These are phyloP conservation scores for Cyberlindnera lachancei DNA, from an alignment of 805 yeast species.

Conservation along the genomic window DNA sequence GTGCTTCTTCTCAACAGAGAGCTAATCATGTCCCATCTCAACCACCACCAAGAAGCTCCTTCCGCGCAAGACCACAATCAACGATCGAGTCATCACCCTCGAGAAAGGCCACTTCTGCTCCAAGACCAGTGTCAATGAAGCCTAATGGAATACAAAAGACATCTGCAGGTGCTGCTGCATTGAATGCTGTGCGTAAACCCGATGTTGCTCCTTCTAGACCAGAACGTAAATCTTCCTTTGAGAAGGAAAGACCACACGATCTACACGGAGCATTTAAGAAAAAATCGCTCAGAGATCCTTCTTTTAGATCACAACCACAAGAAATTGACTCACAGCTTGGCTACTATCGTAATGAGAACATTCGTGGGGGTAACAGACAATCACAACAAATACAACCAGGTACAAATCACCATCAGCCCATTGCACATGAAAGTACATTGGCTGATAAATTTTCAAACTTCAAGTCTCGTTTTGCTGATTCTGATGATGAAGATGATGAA, in stretches of 20 bases:
- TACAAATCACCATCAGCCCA: not conserved
- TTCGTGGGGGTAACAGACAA: conserved; percentile 8
- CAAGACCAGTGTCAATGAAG: not conserved
- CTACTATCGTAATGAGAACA: conserved; percentile 21
- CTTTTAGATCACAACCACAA: conserved; percentile 10
- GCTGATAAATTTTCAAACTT: conserved; percentile 21
- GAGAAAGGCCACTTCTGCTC: too few relatives aligned
- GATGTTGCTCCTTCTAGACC: conserved; percentile 23
- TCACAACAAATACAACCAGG: conserved; percentile 8
- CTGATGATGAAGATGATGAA: conserved; percentile 50
- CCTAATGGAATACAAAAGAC: conserved; percentile 5
- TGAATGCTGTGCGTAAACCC: conserved; percentile 45
- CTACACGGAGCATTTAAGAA: conserved; percentile 31
- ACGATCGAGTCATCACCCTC: too few relatives aligned
- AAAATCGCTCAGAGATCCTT: conserved; percentile 28
- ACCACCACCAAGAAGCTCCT: not conserved
- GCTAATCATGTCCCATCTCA: not conserved
- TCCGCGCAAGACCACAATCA: not conserved
- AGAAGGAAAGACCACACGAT: conserved; percentile 32
- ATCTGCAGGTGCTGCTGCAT: conserved; percentile 22
- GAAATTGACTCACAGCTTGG: conserved; percentile 19
- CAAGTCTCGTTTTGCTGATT: conserved; percentile 54
- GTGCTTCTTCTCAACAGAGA: not conserved
- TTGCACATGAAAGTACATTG: not conserved
- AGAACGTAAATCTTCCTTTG: conserved; percentile 44